Evolutionary conservation across 1,284 basidiomycete genomes (phyloP), one percentile per base, ranked within the genome.

Genomic region (Boletus semigastroideus): DNA sequence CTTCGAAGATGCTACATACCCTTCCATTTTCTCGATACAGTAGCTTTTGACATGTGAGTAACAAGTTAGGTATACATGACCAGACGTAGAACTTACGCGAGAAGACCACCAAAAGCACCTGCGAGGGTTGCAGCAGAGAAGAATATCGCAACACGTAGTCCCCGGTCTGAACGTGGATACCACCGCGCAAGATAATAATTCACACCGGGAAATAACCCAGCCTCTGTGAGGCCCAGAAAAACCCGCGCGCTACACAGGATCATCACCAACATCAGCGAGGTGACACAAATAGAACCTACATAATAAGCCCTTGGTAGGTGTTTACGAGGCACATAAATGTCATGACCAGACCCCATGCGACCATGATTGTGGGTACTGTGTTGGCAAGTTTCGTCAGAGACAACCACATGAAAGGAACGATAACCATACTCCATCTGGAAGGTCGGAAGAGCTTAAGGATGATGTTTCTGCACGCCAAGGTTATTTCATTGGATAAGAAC

Each of bases 51-150:
- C n/a, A 11, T n/a, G 7, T 57, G 16, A 53, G 42, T 17, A 20
- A 2, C 20, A 22, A 2, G 5, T 37, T 42, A 2, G 22, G 22
- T 22, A 22, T 30, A 22, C 7, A 16, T 13, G 8, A 52, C 59
- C 20, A 14, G 41, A 39, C 47, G 48, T n/a, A 42, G 37, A 3
- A 52, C 60, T 34, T 44, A 60, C 54, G 70, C 67, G n/a, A 74
- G 60, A 49, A 74, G 51, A 12, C 72, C 72, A 14, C 71, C 71
- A 37, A 74, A 74, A 11, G 72, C 74, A 39, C 72, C 80, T 19
- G 79, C 75, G 38, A 80, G 54, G 4, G 78, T 80, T n/a, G 79
- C 78, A 31, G 78, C 78, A n/a, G 80, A 81, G 63, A 80, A 80
- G 67, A 83, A 82, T 34, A 82, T 77, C 6, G 79, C 79, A 36